phyloP scores from a whole-genome alignment of 768 basidiomycete species.

The Kwoniella bestiolae region DNA sequence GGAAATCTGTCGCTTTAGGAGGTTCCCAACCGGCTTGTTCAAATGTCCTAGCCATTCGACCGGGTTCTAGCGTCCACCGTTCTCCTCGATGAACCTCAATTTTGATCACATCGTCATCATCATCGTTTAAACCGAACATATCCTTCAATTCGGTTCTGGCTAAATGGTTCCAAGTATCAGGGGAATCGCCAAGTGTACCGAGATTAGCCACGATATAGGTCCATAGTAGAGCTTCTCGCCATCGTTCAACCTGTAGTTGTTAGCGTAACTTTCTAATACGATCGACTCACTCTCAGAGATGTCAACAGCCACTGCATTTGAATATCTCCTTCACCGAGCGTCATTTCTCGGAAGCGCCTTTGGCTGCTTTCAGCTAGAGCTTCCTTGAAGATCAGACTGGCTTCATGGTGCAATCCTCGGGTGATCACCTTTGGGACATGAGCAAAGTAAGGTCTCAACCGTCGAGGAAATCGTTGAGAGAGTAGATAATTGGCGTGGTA shows the following conservation, averaged over 20 bases:
- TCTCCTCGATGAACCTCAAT: slow-evolving; percentile 45
- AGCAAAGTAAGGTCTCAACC: slow-evolving; percentile 52
- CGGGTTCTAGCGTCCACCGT: slow-evolving; percentile 47
- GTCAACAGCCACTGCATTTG: slow-evolving; percentile 54
- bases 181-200: slow-evolving; percentile 26
- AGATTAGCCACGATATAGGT: slow-evolving; percentile 52
- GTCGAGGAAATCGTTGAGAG: slow-evolving; percentile 47
- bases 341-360: slow-evolving; percentile 49
- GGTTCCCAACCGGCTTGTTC: slow-evolving; percentile 51
- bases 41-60: slow-evolving; percentile 34
- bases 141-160: slow-evolving; percentile 41
- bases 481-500: slow-evolving; percentile 54
- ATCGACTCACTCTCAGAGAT: slow-evolving; percentile 37
- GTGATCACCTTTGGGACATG: slow-evolving; percentile 55
- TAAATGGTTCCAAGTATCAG: slow-evolving; percentile 34
- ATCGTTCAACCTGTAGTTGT: slow-evolving; percentile 48
- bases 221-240: slow-evolving; percentile 57
- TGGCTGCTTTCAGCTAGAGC: slow-evolving; percentile 39
- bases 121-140: slow-evolving; percentile 42
- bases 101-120: slow-evolving; percentile 42
- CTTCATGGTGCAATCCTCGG: slow-evolving; percentile 52
- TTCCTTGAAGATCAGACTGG: slow-evolving; percentile 52
- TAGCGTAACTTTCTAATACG: not conserved
- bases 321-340: slow-evolving; percentile 46
- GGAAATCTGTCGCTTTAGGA: slow-evolving; percentile 50